Conservation (phyloP, 139 green algal species). For the Coelastrella sp. region DNA sequence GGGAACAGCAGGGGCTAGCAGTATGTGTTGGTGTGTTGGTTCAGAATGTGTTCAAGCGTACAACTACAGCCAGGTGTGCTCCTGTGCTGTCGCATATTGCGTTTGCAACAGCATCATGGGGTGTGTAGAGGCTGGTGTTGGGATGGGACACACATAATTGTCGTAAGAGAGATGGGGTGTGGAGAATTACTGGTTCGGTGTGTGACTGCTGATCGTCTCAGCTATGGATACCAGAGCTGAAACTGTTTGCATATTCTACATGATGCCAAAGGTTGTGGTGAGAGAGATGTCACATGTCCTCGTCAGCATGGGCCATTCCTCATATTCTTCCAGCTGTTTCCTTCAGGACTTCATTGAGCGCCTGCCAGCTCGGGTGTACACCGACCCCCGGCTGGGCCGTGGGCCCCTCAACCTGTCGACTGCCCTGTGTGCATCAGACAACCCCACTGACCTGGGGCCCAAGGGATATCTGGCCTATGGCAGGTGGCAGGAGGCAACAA, state of each 20-base stretch:
- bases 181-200: too few species aligned
- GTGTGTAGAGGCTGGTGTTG: too few species aligned
- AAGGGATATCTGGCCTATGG: constrained; percentile 69
- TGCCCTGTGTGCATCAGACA: constrained; percentile 30
- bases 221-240: too few species aligned
- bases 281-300: not conserved
- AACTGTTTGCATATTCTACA: too few species aligned
- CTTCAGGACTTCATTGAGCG: constrained; percentile 56
- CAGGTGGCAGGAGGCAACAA: constrained; percentile 3
- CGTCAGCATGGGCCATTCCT: not conserved
- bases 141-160: too few species aligned
- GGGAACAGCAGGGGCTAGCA: not conserved
- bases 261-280: too few species aligned
- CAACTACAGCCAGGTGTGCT: too few species aligned
- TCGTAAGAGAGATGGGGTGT: too few species aligned
- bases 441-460: constrained; percentile 66
- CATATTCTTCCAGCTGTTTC: not conserved
- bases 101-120: too few species aligned
- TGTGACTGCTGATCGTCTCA: too few species aligned
- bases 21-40: not conserved
- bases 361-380: constrained; percentile 53
- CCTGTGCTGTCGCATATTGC: too few species aligned
- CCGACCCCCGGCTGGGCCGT: constrained; percentile 45
- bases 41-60: too few species aligned
- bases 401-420: constrained; percentile 65